Evolutionary conservation across 345 rosid genomes (phyloP), one percentile per base, ranked within the genome.

Genomic region (Cardiospermum halicacabum): DNA sequence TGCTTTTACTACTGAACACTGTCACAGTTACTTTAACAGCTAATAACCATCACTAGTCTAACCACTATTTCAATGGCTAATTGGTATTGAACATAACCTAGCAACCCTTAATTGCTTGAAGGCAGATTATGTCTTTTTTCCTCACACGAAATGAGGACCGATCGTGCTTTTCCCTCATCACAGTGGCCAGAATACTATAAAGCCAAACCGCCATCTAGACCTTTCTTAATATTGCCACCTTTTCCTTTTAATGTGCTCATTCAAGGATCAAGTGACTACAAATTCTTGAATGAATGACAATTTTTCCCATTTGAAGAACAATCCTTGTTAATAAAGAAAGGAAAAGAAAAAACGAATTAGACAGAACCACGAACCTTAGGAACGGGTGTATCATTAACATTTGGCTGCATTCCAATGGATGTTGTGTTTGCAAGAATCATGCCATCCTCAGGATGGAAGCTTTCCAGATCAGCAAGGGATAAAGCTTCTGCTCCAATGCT

Each of bases 351-450:
- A n/a, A n/a, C n/a, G n/a, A n/a, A n/a, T n/a, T n/a, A n/a, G 56
- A 32, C 15, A 59, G 48, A 48, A 49, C 57, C 60, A 58, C 60
- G 60, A 72, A 90, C 97, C 96, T 91, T 88, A 47, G 95, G 71
- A 69, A 89, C 28, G 12, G 99, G 99, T 32, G 99, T 90, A 74
- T 88, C 95, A 7, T 84, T 82, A 22, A 84, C 72, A 65, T 91
- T 88, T 51, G 99, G 99, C 56, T 87, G 96, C 99, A 91, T 94
- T 66, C 99, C 96, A 30, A 91, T 84, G 19, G 96, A 88, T 25
- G 99, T 94, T 59, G 97, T 79, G 77, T 94, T 91, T n/a, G 92
- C 92, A 65, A 94, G 83, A 73, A 94, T 66, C 97, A 88, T 94
- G 72, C 79, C 85, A 36, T 82, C 83, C 77, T 88, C 92, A 0